Evolutionary conservation across 1,284 basidiomycete genomes (phyloP), one percentile per base, ranked within the genome.

Genomic region (Heterobasidion irregulare): DNA sequence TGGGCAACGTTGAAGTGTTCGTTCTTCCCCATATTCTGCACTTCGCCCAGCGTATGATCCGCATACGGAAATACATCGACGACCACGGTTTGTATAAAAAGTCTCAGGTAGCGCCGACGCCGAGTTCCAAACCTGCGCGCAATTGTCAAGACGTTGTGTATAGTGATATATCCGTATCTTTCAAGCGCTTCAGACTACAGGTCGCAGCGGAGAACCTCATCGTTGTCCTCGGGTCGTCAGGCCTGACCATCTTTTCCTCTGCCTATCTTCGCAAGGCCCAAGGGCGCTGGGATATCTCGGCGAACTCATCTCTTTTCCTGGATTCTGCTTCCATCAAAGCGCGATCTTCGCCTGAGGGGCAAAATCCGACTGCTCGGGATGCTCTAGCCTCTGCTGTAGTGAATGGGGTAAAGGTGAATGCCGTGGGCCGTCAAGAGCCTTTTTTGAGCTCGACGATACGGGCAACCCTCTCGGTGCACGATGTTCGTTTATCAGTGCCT

Each of bases 11-110:
- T 32, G 70, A 72, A n/a, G 62, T 84, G 49, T 70, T 67, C 12
- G 70, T 87, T 8, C 78, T 74, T 36, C 86, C 87, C 12, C 79
- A 80, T 57, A 69, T 87, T 19, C 78, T 89, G 64, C 68, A 74
- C 41, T 86, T 89, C 61, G 75, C 78, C 6, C 83, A 82, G 64
- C 73, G 79, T 57, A 62, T 78, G 36, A 69, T 88, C 16, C 80
- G 80, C 18, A 73, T 82, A 16, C 73, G 70, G 44, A 35, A 53
- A 53, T 45, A 51, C 36, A 9, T 55, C 44, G 36, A 52, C 54
- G n/a, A 47, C 26, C 16, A 54, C 47, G 10, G 10, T 12, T n/a
- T n/a, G n/a, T 12, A 10, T 7, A 41, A 41, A n/a, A 41, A 41
- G 38, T 6, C 6, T 8, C 3, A 7, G 10, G 46, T 6, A 15